These are phyloP conservation scores for Polyporus arcularius DNA, from an alignment of 768 basidiomycete species.

Conservation along the genomic window DNA sequence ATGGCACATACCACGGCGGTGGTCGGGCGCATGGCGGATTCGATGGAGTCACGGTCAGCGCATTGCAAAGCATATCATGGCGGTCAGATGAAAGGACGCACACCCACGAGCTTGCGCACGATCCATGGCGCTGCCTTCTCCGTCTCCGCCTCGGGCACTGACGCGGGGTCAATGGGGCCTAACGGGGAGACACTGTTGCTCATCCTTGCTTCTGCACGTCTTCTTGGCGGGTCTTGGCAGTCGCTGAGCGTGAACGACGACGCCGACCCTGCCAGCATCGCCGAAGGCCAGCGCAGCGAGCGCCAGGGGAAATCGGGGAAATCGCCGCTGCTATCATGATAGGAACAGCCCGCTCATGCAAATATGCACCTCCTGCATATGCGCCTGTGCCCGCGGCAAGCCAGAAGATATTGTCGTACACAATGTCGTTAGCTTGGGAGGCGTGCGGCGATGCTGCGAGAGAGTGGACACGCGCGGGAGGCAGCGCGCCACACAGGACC, in stretches of 20 bases:
- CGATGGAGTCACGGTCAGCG: not conserved
- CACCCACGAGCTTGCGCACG: conserved; percentile 63
- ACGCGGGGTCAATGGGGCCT: conserved; percentile 52
- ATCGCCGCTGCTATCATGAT: conserved; percentile 9
- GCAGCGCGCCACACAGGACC: not conserved
- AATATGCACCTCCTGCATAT: no score
- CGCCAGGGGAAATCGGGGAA: not conserved
- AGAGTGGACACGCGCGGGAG: no score
- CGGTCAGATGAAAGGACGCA: conserved; percentile 34
- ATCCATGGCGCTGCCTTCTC: conserved; percentile 65
- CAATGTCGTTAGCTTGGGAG: not conserved
- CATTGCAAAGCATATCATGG: not conserved
- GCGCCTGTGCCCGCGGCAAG: no score
- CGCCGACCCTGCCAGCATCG: not conserved
- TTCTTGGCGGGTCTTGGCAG: not conserved
- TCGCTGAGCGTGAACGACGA: not conserved
- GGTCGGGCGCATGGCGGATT: not conserved
- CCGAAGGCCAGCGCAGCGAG: no score
- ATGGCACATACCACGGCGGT: not conserved
- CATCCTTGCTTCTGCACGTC: not conserved
- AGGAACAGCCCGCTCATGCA: conserved; percentile 1
- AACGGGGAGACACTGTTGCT: conserved; percentile 38
- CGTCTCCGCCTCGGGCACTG: conserved; percentile 43
- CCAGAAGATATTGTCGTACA: not conserved
- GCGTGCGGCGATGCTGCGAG: no score